Evolutionary conservation across 2,329 filamentous ascomycete species (phyloP), one percentile per base, ranked within the genome.

Genomic region (Ramichloridium luteum): DNA sequence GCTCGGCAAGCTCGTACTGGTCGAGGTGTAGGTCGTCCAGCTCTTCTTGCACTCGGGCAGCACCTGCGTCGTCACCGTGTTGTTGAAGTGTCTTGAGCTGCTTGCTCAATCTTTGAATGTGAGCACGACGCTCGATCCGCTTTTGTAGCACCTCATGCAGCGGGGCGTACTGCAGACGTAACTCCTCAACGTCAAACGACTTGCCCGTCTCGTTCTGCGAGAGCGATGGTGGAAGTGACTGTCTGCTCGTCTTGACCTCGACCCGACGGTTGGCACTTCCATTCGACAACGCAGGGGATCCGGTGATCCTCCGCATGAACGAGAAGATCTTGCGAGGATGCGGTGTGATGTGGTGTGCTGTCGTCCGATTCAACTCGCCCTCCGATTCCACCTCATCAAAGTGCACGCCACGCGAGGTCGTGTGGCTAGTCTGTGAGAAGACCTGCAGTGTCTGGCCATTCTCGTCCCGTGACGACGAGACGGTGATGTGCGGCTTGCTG

Each of bases 1-100:
- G 49, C 28, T 55, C 49, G 14, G 58, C 53, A 30, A 58, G 51
- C 16, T 46, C 45, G 34, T 55, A 59, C 29, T 60, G 51, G 42
- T 59, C 40, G 16, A 42, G 35, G 9, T 27, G 23, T 6, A 45
- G 35, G 13, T 32, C 27, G 2, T 26, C 25, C 11, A 46, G 33
- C 20, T 45, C 27, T 14, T 15, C 27, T 4, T 38, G 28, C 13
- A 40, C 30, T 4, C 33, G n/a, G n/a, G 20, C 20, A n/a, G 20
- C 20, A n/a, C 20, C 20, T 8, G 16, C 32, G 8, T 34, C 28
- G n/a, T 43, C 30, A 6, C 13, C n/a, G 12, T 35, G 28, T 6
- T 33, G 18, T 11, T 35, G 28, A 3, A 35, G 28, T 15, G 18
- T 23, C n/a, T 30, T 28, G 10, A 35, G 27, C 30, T 39, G 25